A percentile compares a stretch with the other conserved stretches of the same genome.
Evolutionary conservation across 345 rosid species (phyloP).

Genomic region (Eucalyptus decipiens): DNA sequence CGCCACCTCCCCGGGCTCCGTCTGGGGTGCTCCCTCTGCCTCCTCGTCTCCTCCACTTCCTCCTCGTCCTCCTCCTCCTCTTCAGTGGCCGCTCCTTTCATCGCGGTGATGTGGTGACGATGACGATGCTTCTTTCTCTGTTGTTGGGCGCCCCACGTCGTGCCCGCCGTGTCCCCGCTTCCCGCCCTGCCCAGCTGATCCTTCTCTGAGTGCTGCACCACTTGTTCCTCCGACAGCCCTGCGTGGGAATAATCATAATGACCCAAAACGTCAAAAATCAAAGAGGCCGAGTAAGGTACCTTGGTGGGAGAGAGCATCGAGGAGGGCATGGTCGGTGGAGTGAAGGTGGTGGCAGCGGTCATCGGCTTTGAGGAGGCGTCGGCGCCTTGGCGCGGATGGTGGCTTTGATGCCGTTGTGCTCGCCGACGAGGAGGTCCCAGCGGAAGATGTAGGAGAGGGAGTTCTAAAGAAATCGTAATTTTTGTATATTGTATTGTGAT

Average conservation of each 20-base stretch:
- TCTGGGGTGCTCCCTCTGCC: constrained; percentile 96
- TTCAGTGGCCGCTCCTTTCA: constrained; percentile 33
- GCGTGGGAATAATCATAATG: not conserved
- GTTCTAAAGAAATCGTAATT: too few species aligned
- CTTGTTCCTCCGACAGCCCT: constrained; percentile 85
- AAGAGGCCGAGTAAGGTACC: constrained; percentile 16
- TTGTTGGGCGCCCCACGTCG: not conserved
- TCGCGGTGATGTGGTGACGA: not conserved
- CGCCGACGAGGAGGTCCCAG: constrained; percentile 91
- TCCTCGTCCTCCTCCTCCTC: constrained; percentile 24
- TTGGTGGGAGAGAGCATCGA: constrained; percentile 91
- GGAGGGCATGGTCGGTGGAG: constrained; percentile 38
- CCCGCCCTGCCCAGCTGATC: constrained; percentile 33
- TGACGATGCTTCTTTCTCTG: not conserved
- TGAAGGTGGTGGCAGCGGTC: constrained; percentile 32
- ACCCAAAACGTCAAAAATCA: not conserved
- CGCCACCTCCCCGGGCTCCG: constrained; percentile 98
- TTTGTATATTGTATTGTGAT: too few species aligned
- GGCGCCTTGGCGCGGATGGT: constrained; percentile 75
- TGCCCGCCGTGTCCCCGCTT: not conserved
- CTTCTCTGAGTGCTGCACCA: constrained; percentile 61
- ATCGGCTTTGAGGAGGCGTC: constrained; percentile 56
- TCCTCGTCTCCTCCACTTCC: constrained; percentile 35
- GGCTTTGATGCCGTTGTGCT: constrained; percentile 78
- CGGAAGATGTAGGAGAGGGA: constrained; percentile 76